These are phyloP conservation scores for Ophiosphaerella herpotricha DNA, from an alignment of 2,329 filamentous ascomycete genomes.

Conservation along the genomic window DNA sequence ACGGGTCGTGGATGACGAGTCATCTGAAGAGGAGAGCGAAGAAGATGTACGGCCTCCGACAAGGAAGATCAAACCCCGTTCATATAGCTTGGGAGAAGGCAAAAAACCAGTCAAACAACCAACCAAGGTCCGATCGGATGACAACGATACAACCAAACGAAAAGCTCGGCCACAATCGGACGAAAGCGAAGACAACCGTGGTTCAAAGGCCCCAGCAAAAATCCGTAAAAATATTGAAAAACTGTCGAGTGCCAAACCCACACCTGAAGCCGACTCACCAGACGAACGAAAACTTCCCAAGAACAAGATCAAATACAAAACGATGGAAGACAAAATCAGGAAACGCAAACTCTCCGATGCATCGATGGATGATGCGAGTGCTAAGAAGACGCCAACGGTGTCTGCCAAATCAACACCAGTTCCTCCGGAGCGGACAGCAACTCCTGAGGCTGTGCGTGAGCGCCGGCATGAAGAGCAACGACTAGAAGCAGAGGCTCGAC, in stretches of 20 bases:
- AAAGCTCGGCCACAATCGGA: slow-evolving; percentile 29
- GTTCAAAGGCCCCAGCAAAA: slow-evolving; percentile 30
- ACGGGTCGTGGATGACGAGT: slow-evolving; percentile 40
- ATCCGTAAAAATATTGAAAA: slow-evolving; percentile 33
- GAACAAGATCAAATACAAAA: slow-evolving; percentile 39
- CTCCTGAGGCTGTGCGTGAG: slow-evolving; percentile 40
- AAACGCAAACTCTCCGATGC: slow-evolving; percentile 39
- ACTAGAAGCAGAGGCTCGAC: slow-evolving; percentile 32
- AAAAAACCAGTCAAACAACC: slow-evolving; percentile 39
- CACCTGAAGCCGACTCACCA: slow-evolving; percentile 40
- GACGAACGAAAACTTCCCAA: slow-evolving; percentile 41
- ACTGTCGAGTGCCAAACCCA: slow-evolving; percentile 33
- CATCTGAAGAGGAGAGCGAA: slow-evolving; percentile 43
- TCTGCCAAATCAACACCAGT: slow-evolving; percentile 44
- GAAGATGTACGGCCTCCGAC: slow-evolving; percentile 44
- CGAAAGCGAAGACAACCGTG: slow-evolving; percentile 37
- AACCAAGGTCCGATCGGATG: slow-evolving; percentile 36
- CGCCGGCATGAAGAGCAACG: slow-evolving; percentile 42
- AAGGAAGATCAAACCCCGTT: slow-evolving; percentile 40
- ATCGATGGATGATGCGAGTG: slow-evolving; percentile 33
- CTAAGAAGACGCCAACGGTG: slow-evolving; percentile 39
- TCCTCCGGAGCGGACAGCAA: slow-evolving; percentile 40
- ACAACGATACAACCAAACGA: slow-evolving; percentile 34
- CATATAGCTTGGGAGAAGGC: slow-evolving; percentile 42
- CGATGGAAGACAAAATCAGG: slow-evolving; percentile 39